phyloP scores from a whole-genome alignment of 768 basidiomycete species.

The Lactarius psammicola region DNA sequence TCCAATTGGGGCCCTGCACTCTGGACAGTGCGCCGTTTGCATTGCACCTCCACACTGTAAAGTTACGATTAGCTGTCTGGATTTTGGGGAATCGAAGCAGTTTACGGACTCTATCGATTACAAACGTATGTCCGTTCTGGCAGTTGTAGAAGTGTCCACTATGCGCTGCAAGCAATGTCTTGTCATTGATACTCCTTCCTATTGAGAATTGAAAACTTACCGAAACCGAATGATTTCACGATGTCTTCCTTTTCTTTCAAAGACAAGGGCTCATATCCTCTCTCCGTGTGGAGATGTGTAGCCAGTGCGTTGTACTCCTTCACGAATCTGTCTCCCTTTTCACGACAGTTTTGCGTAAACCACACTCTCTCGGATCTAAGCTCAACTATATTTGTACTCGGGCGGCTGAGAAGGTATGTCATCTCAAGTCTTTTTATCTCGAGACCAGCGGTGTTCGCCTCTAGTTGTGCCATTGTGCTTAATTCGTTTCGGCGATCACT shows the following conservation, averaged over 20 bases:
- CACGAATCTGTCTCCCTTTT: conserved; percentile 29
- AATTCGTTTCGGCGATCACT: neutral
- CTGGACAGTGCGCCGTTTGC: conserved; percentile 49
- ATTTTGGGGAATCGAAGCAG: neutral
- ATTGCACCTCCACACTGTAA: conserved; percentile 60
- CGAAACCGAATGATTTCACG: conserved; percentile 33
- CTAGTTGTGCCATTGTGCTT: neutral
- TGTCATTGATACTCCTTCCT: neutral
- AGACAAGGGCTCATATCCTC: conserved; percentile 30
- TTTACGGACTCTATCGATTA: conserved; percentile 51
- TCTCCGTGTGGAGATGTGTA: conserved; percentile 26
- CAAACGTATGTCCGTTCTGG: conserved; percentile 59
- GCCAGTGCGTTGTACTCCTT: conserved; percentile 30
- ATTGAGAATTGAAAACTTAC: conserved; percentile 20
- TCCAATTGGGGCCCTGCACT: conserved; percentile 56
- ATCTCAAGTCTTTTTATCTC: conserved; percentile 1
- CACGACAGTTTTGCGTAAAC: conserved; percentile 33
- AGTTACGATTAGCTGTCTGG: conserved; percentile 5
- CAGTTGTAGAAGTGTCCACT: conserved; percentile 39
- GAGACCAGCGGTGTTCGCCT: neutral
- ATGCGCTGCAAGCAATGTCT: conserved; percentile 26
- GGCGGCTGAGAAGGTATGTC: conserved; percentile 33
- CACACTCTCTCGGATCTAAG: conserved; percentile 31
- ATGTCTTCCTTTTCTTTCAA: conserved; percentile 33
- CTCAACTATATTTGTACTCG: conserved; percentile 15